A percentile compares a stretch with the other conserved stretches of the same genome.
These are phyloP conservation scores for Pythium myriotylum DNA, from an alignment of 352 stramenopile genomes.

Conservation along the genomic window DNA sequence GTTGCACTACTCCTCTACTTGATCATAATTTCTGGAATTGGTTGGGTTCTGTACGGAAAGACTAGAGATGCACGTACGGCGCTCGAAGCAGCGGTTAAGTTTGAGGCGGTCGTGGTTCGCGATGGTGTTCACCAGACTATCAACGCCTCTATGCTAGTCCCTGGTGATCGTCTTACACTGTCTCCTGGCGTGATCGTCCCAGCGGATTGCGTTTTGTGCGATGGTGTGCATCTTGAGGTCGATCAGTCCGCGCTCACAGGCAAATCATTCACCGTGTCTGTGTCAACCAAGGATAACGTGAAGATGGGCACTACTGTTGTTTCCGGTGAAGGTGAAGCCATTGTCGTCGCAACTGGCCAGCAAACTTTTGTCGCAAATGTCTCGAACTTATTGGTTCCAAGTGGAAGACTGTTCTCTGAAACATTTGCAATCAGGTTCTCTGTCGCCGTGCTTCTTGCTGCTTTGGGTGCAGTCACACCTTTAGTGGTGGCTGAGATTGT, in stretches of 20 bases:
- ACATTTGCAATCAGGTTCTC: conserved; percentile 93
- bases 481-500: conserved; percentile 89
- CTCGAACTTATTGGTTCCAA: conserved; percentile 74
- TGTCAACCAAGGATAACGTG: conserved; percentile 72
- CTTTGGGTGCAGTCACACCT: no score
- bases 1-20: conserved; percentile 75
- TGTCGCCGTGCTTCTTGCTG: conserved; percentile 80
- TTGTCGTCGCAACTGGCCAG: conserved; percentile 87
- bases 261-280: conserved; percentile 93
- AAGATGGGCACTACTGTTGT: conserved; percentile 89
- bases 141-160: conserved; percentile 90
- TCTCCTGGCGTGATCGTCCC: conserved; percentile 89
- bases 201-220: conserved; percentile 89
- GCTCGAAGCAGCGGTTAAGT: conserved; percentile 87
- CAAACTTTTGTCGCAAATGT: conserved; percentile 94
- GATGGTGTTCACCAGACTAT: conserved; percentile 90
- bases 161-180: conserved; percentile 93
- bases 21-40: conserved; percentile 65
- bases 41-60: conserved; percentile 85
- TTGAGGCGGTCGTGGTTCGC: conserved; percentile 85
- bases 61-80: conserved; percentile 81
- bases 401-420: conserved; percentile 91
- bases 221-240: conserved; percentile 85
- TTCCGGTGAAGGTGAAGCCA: conserved; percentile 91
- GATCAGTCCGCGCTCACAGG: conserved; percentile 94